Evolutionary conservation across 768 basidiomycete species (phyloP).

Genomic region (Russula dissimulans): DNA sequence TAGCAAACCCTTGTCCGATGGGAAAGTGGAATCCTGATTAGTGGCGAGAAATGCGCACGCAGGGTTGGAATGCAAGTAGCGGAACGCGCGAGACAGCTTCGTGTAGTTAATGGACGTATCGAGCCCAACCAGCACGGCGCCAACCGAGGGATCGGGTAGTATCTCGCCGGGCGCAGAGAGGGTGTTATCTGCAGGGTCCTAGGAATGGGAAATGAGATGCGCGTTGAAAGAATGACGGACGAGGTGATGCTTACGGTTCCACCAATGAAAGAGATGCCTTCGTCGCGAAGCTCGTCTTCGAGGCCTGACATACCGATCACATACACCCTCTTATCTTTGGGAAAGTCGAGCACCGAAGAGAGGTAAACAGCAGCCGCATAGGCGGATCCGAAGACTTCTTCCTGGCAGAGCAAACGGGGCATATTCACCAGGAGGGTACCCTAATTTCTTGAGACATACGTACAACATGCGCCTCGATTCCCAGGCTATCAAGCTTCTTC

Average conservation of each 20-base stretch:
- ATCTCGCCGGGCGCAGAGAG: constrained; percentile 65
- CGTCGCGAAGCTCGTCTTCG: constrained; percentile 86
- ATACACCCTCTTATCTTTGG: constrained; percentile 89
- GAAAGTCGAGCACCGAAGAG: constrained; percentile 80
- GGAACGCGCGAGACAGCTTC: constrained; percentile 87
- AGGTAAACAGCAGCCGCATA: constrained; percentile 80
- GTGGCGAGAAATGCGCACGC: constrained; percentile 82
- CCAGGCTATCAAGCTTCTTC: constrained; percentile 83
- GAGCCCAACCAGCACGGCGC: constrained; percentile 91
- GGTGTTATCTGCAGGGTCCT: constrained; percentile 83
- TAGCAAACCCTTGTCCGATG: constrained; percentile 57
- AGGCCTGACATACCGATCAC: constrained; percentile 88
- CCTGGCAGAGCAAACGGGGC: constrained; percentile 38
- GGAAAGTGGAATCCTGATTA: constrained; percentile 90
- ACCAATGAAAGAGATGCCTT: constrained; percentile 72
- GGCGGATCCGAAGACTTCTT: constrained; percentile 95
- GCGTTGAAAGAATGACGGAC: constrained; percentile 2
- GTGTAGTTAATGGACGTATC: constrained; percentile 86
- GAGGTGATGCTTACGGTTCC: constrained; percentile 58
- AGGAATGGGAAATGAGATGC: constrained; percentile 11
- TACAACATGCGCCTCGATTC: constrained; percentile 77
- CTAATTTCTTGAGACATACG: constrained; percentile 25
- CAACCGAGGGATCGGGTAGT: constrained; percentile 65
- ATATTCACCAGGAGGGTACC: not conserved
- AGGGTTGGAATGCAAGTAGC: constrained; percentile 75